phyloP scores from a whole-genome alignment of 306 rosid species.

The Ziziphus jujuba region DNA sequence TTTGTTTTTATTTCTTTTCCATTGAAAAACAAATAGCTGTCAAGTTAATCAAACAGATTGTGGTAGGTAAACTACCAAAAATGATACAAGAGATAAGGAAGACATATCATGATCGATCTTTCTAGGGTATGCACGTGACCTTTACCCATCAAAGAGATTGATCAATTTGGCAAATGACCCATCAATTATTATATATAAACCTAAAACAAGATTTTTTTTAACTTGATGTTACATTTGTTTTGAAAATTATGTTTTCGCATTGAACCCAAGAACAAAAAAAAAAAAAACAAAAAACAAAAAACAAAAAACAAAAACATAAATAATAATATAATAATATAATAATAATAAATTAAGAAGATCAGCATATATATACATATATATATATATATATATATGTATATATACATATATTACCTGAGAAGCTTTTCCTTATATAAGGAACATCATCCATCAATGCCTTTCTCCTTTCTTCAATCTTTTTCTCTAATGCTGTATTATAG shows the following conservation, averaged over 20 bases:
- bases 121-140: conserved; percentile 9
- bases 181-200: conserved; percentile 4
- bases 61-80: conserved; percentile 81
- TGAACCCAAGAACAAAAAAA: too few species aligned
- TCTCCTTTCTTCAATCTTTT: conserved; percentile 51
- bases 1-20: conserved; percentile 13
- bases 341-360: not conserved
- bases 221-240: too few species aligned
- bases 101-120: conserved; percentile 13
- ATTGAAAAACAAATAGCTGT: conserved; percentile 5
- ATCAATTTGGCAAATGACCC: conserved; percentile 24
- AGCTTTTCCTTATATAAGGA: conserved; percentile 47
- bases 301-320: too few species aligned
- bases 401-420: conserved; percentile 41
- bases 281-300: too few species aligned
- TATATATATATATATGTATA: too few species aligned
- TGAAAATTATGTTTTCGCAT: too few species aligned
- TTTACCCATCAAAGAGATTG: conserved; percentile 19
- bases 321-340: too few species aligned
- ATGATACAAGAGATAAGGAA: conserved; percentile 25
- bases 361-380: not conserved
- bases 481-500: conserved; percentile 42
- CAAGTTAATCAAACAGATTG: conserved; percentile 13
- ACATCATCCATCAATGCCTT: conserved; percentile 46
- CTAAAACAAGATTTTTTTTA: too few species aligned